These are phyloP conservation scores for Papiliotrema nemorosa DNA, from an alignment of 1,284 basidiomycete species.

Conservation along the genomic window DNA sequence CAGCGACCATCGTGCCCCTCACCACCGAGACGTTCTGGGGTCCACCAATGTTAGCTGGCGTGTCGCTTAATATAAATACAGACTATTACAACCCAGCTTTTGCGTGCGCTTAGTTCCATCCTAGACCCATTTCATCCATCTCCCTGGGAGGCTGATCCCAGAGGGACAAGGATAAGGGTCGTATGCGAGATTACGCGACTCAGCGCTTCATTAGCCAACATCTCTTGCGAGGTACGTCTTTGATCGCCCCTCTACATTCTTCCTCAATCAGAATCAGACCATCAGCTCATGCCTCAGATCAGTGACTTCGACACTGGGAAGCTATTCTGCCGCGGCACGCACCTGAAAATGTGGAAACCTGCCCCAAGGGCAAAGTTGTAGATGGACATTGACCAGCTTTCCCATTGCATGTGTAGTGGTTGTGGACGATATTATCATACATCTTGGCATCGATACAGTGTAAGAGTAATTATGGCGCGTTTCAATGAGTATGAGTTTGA, in stretches of 20 bases:
- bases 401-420: too few relatives aligned
- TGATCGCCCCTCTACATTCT: background rate
- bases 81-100: constrained; percentile 30
- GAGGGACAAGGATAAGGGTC: constrained; percentile 5
- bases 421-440: too few relatives aligned
- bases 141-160: background rate
- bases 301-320: constrained; percentile 15
- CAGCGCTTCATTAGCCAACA: constrained; percentile 1
- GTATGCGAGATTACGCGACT: background rate
- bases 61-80: constrained; percentile 31
- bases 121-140: background rate
- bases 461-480: too few relatives aligned
- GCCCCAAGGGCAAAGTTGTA: constrained; percentile 5
- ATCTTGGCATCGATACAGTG: too few relatives aligned
- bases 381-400: too few relatives aligned
- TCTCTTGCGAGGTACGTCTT: constrained; percentile 7
- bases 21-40: constrained; percentile 41
- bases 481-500: too few relatives aligned
- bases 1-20: constrained; percentile 21
- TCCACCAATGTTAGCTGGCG: constrained; percentile 34
- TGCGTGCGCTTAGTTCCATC: constrained; percentile 11
- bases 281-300: too few relatives aligned
- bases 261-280: too few relatives aligned
- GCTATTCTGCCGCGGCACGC: constrained; percentile 19
- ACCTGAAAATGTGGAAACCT: constrained; percentile 29